phyloP scores from a whole-genome alignment of 306 rosid genomes.

The Spatholobus suberectus region DNA sequence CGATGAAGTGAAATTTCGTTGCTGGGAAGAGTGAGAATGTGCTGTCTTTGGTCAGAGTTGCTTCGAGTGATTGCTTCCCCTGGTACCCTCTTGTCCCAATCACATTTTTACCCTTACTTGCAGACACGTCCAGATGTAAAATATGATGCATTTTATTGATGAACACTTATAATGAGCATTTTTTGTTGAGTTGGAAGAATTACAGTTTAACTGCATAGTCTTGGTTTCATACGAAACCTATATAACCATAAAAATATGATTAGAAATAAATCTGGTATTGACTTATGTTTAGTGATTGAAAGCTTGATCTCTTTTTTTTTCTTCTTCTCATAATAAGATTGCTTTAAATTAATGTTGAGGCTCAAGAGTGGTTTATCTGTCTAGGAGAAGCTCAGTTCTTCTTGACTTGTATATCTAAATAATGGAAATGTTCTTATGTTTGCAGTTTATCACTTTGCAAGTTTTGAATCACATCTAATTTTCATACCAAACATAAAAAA shows the following conservation, averaged over 20 bases:
- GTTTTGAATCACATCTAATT: slow-evolving; percentile 4
- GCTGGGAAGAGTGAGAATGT: slow-evolving; percentile 39
- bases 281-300: slow-evolving; percentile 8
- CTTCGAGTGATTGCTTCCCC: slow-evolving; percentile 31
- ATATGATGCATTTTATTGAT: slow-evolving; percentile 17
- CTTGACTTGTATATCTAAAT: neutral
- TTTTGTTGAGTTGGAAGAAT: slow-evolving; percentile 8
- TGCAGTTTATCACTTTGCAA: neutral
- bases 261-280: neutral
- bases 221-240: slow-evolving; percentile 9
- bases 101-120: slow-evolving; percentile 20
- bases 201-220: neutral
- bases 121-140: neutral
- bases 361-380: neutral
- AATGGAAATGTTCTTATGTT: slow-evolving; percentile 2
- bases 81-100: slow-evolving; percentile 32
- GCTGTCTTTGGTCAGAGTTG: neutral
- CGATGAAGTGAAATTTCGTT: slow-evolving; percentile 27
- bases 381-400: slow-evolving; percentile 7
- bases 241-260: neutral
- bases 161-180: neutral
- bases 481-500: slow-evolving; percentile 8
- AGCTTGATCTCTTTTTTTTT: neutral
- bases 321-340: neutral
- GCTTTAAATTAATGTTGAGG: neutral